Percentiles rank a stretch among this genome's conserved stretches.
Evolutionary conservation across 2,329 filamentous ascomycete genomes (phyloP).

Genomic region (Calonectria fujianensis): DNA sequence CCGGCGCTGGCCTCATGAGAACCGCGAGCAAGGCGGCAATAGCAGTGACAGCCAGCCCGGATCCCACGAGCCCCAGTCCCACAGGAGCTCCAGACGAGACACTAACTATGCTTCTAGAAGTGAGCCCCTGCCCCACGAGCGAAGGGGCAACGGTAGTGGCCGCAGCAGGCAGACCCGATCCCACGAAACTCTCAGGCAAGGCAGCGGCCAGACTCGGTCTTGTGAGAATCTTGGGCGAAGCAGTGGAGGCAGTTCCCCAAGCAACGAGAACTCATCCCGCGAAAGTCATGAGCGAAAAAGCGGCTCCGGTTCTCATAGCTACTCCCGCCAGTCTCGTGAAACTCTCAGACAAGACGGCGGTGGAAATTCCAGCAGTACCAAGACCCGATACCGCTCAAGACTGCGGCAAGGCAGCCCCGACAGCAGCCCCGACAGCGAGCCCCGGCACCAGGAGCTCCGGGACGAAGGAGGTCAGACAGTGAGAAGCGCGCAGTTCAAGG

Average conservation of each 20-base stretch:
- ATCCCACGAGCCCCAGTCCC: no score
- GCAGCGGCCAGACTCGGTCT: no score
- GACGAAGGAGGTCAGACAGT: not conserved
- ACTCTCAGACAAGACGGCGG: not conserved
- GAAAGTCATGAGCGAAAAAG: not conserved
- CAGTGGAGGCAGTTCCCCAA: no score
- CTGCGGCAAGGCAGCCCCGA: not conserved
- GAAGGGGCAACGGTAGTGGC: not conserved
- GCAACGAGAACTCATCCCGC: not conserved
- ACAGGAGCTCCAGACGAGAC: not conserved
- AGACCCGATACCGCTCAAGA: not conserved
- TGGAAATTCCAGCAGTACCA: not conserved
- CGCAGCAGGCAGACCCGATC: not conserved
- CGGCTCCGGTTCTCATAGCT: not conserved
- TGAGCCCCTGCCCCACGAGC: not conserved
- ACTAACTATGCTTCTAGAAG: not conserved
- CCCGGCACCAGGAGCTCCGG: no score
- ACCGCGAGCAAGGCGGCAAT: not conserved
- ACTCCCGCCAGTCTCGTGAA: not conserved
- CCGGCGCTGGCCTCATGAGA: not conserved
- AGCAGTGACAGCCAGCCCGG: not conserved
- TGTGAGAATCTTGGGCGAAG: no score
- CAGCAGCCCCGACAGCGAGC: not conserved
- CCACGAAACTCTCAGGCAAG: not conserved
- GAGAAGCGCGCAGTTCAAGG: not conserved